These are phyloP conservation scores for Artemisia tridentata DNA, from an alignment of 129 eudicot species.

Conservation along the genomic window DNA sequence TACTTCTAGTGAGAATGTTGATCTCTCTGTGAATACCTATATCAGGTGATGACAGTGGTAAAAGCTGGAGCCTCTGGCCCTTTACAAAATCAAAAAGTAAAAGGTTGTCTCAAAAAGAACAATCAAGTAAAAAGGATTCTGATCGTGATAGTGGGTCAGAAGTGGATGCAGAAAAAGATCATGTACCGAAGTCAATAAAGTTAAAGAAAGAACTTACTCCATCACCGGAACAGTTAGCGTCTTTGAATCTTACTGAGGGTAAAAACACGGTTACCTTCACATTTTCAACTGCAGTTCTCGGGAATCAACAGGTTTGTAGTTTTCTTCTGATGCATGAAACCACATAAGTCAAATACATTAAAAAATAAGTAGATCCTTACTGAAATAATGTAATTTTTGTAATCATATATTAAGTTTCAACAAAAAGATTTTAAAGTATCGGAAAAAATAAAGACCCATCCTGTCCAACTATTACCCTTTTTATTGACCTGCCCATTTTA, in stretches of 20 bases:
- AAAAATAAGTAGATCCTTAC: not conserved
- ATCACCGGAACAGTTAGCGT: constrained; percentile 71
- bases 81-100: constrained; percentile 53
- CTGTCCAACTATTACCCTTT: not conserved
- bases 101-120: constrained; percentile 27
- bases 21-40: constrained; percentile 26
- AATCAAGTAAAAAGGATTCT: constrained; percentile 12
- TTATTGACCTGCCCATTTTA: not conserved
- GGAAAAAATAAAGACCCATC: not conserved
- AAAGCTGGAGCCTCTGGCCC: constrained; percentile 69
- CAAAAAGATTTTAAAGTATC: not conserved
- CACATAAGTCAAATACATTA: not conserved
- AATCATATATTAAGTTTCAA: not conserved
- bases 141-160: constrained; percentile 30
- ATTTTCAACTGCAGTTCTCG: constrained; percentile 82
- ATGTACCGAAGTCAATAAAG: constrained; percentile 32
- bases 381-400: not conserved
- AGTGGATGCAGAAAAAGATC: constrained; percentile 34
- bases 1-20: constrained; percentile 10
- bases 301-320: constrained; percentile 77
- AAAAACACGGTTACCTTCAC: constrained; percentile 71
- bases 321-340: constrained; percentile 14
- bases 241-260: constrained; percentile 81
- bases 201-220: constrained; percentile 55
- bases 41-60: constrained; percentile 50